These are phyloP conservation scores for Fomitopsis betulina DNA, from an alignment of 1,284 basidiomycete species.

Conservation along the genomic window DNA sequence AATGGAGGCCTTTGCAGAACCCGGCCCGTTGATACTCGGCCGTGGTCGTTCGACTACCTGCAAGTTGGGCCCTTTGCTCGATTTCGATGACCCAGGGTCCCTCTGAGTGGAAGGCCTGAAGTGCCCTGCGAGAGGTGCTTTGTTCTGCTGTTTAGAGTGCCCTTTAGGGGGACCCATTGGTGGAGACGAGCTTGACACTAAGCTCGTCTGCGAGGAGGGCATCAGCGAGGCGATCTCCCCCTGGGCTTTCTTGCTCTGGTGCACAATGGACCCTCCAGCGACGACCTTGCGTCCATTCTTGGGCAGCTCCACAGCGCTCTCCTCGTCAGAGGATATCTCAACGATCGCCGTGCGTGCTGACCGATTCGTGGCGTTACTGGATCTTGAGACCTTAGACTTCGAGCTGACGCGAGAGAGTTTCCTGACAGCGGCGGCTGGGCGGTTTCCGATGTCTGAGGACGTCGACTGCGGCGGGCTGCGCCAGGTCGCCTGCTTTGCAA, in stretches of 20 bases:
- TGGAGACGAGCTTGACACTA: background rate
- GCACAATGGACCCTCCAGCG: background rate
- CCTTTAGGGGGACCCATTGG: background rate
- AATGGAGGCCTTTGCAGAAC: background rate
- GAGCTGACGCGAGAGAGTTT: background rate
- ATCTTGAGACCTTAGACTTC: background rate
- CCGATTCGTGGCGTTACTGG: background rate
- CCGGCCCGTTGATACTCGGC: background rate
- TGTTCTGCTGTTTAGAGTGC: background rate
- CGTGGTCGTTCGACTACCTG: constrained; percentile 9
- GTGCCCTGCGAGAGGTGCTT: background rate
- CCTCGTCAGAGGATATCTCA: constrained; percentile 24
- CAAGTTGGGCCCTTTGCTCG: constrained; percentile 12
- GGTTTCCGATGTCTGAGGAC: background rate
- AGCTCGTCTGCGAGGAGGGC: background rate
- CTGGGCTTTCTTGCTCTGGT: background rate
- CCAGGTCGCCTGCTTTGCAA: background rate
- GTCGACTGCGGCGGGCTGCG: background rate
- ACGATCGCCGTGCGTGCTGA: constrained; percentile 15
- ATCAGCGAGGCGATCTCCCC: background rate
- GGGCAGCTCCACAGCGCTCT: constrained; percentile 3
- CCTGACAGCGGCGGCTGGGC: background rate
- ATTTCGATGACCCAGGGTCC: background rate
- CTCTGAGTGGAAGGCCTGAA: background rate
- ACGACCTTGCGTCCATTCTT: background rate